Evolutionary conservation across 371 early-diverging fungal species (phyloP), one percentile per base, ranked within the genome.

Genomic region (Capillidium heterosporum): DNA sequence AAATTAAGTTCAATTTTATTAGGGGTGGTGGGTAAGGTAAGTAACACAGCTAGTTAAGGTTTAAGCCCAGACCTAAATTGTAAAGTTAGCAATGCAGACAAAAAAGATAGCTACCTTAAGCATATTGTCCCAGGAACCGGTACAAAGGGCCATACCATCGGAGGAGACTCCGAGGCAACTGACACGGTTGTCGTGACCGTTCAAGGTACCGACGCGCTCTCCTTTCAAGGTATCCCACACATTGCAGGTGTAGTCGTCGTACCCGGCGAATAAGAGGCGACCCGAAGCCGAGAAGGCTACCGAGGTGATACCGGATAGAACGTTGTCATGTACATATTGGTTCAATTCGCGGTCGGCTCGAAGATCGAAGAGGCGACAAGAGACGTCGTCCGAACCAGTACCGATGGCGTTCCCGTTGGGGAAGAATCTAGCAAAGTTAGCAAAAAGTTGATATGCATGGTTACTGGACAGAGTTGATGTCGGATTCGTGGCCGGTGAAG

Each of bases 221-320:
- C 89, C 90, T 67, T 89, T 89, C 49, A 96, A 76, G 15, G 92
- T 91, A 68, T 96, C 97, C 97, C 97, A 96, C 2, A 93, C 95
- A 61, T 94, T 92, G 77, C 90, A 87, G 69, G 90, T 95, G 64
- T 85, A 94, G 69, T 96, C 95, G 63, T 96, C 97, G 63, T 95
- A 95, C 39, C 95, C 97, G 23, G 95, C 91, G 75, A 96, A 96
- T 53, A 96, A 65, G 29, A 95, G 69, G 47, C 97, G 83, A 2
- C 97, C 97, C 4, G 91, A 91, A 49, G 85, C 73, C 32, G 93
- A 92, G 67, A 96, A 96, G 13, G 81, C 92, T 27, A 96, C 85
- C 3, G 94, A 93, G 0, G 97, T 96, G 68, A 96, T 89, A 29
- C 97, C 96, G 68, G 91, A 87, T 55, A 92, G 69, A 61, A 95